Base-by-base conservation (phyloP, 345 rosid species). In the Noccaea caerulescens region DNA sequence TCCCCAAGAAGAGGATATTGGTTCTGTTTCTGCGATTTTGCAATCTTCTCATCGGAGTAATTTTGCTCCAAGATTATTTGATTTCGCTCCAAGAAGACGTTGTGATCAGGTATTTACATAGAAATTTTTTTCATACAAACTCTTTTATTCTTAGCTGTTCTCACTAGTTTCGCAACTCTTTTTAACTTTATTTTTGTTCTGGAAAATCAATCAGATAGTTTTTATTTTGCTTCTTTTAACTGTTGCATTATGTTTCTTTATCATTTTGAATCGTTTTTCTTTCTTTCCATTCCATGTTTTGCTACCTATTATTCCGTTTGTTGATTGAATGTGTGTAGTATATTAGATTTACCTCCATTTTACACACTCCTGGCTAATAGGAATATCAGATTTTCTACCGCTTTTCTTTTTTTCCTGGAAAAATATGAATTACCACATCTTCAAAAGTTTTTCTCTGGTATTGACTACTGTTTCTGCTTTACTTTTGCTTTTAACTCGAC, bases 401-500 rank as follows among this genome's bases (percentile, higher is more conserved):
- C 23, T 6, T 39, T 27, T 27, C 0, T 27, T 27, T 27, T 20
- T 20, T 50, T 39, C 52, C 44, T 23, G 36, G 10, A 23, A 45
- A 50, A 39, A 27, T n/a, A 8, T 14, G 7, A 8, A 32, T 36
- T 44, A 30, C 30, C 12, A 55, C 23, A 6, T 32, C 49, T 59
- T 51, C 41, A 53, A 74, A 72, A 68, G 44, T 60, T 44, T 43
- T 4, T 71, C 25, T 13, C n/a, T 63, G 30, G 38, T 41, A 39
- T 55, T 34, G 69, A 68, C 36, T 12, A 74, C 78, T 75, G 43
- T 74, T 68, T 18, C 33, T 62, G 54, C 73, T 75, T 75, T 68
- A 75, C 73, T 75, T 68, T 61, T 68, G 69, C 79, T 75, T 75
- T 58, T 42, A 61, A 61, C 68, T 59, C 56, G 73, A 67, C 62